Evolutionary conservation across 2,329 filamentous ascomycete genomes (phyloP).

Genomic region (Knufia fluminis): DNA sequence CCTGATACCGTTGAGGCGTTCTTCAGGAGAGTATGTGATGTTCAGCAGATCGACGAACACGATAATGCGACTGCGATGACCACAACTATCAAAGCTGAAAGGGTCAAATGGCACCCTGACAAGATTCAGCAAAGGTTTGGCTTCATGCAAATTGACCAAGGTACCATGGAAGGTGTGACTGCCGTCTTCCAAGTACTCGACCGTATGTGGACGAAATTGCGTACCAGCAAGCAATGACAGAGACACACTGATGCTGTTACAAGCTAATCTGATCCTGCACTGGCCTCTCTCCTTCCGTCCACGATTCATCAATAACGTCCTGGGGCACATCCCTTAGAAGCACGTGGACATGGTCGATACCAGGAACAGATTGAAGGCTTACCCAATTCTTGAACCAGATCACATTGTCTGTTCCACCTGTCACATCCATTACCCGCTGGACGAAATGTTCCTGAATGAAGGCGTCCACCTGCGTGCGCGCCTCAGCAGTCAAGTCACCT

Average conservation of each 20-base stretch:
- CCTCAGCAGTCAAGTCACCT: conserved; percentile 44
- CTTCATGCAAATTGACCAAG: conserved; percentile 62
- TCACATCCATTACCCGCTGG: conserved; percentile 28
- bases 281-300: conserved; percentile 30
- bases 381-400: conserved; percentile 60
- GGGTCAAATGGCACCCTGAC: conserved; percentile 93
- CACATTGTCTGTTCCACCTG: conserved; percentile 37
- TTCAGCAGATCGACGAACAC: conserved; percentile 9
- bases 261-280: neutral
- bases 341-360: conserved; percentile 50
- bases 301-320: conserved; percentile 32
- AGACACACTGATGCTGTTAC: neutral
- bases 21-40: conserved; percentile 34
- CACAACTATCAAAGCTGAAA: conserved; percentile 64
- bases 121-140: conserved; percentile 90
- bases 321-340: conserved; percentile 42
- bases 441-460: conserved; percentile 46
- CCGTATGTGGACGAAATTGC: conserved; percentile 54
- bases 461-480: conserved; percentile 38
- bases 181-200: conserved; percentile 89
- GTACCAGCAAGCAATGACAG: neutral
- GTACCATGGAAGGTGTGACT: conserved; percentile 69
- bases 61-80: conserved; percentile 31
- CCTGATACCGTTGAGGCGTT: conserved; percentile 59
- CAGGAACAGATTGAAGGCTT: conserved; percentile 50